Evolutionary conservation across 2,329 filamentous ascomycete species (phyloP).

Genomic region (Ilyonectria sp.): DNA sequence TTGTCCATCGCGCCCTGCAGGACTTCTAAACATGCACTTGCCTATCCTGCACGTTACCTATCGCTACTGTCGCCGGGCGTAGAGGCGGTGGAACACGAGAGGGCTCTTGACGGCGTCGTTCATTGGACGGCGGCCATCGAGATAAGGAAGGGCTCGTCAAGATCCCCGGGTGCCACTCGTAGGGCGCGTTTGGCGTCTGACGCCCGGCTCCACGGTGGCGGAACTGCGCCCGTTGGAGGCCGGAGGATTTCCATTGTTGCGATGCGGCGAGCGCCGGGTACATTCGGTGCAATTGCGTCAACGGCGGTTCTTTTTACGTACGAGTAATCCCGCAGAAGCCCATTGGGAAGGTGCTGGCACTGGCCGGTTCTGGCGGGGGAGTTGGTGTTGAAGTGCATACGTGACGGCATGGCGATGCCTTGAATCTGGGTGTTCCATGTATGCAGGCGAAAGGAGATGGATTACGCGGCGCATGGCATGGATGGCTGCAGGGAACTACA

Average conservation of each 20-base stretch:
- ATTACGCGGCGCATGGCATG: background rate
- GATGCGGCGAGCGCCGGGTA: constrained; percentile 6
- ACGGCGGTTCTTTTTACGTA: constrained; percentile 4
- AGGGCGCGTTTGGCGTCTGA: background rate
- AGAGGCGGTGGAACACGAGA: background rate
- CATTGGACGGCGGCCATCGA: background rate
- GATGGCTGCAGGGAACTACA: background rate
- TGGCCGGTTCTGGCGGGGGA: background rate
- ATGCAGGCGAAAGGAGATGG: background rate
- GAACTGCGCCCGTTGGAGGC: constrained; percentile 5
- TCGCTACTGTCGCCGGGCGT: constrained; percentile 2
- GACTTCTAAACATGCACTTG: background rate
- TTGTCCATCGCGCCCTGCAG: background rate
- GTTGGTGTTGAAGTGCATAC: background rate
- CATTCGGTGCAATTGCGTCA: constrained; percentile 9
- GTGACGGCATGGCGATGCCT: background rate
- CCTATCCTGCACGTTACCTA: background rate
- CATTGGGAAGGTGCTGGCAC: constrained; percentile 28
- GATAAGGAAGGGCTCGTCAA: background rate
- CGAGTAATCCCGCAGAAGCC: constrained; percentile 5
- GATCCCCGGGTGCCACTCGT: background rate
- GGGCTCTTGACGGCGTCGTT: background rate
- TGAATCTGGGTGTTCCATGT: no score
- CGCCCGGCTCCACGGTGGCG: constrained; percentile 10
- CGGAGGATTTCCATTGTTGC: constrained; percentile 6